Evolutionary conservation across 345 rosid species (phyloP), one percentile per base, ranked within the genome.

Genomic region (Hypericum perforatum): DNA sequence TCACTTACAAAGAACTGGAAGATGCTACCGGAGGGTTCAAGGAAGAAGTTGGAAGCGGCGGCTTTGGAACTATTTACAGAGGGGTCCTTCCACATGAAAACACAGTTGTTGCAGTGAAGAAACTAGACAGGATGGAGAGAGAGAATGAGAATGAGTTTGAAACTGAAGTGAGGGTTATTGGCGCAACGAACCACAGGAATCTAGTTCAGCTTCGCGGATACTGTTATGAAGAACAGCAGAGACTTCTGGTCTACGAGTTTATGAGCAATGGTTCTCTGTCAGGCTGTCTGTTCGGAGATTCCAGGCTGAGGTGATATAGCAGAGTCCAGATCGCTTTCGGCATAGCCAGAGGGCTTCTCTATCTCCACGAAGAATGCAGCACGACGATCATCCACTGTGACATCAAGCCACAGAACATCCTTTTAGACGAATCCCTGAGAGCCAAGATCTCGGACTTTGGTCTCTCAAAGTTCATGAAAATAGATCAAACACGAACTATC

Each of bases 151-250:
- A 29, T 47, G 80, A 67, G 45, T 75, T 78, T 39, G 45, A 54
- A 12, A 43, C 67, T 2, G 83, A 78, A 45, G 63, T 70, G 44
- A 50, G 10, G 15, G 65, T 67, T 8, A 72, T 74, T 32, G 68
- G 73, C 40, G 45, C 46, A 38, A 77, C 77, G 7, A 67, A 76
- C 48, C 81, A 67, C 68, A 75, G 44, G 67, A 74, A 78, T 45
- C 41, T 78, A n/a, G 79, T 70, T 11, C 49, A 45, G 39, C 57
- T 75, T 16, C 57, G 59, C 10, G 80, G 80, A 22, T 71, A 57
- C 63, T 65, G 76, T 64, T 56, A 57, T 2, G 71, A 75, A 49
- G 69, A 59, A 9, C 60, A 59, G 45, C 56, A 68, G 15, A 59
- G 79, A 9, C 58, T 65, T 37, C 58, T 74, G 38, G 73, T 74